Evolutionary conservation across 108 stramenopile genomes (phyloP).

Genomic region (Cyclotella cryptica): DNA sequence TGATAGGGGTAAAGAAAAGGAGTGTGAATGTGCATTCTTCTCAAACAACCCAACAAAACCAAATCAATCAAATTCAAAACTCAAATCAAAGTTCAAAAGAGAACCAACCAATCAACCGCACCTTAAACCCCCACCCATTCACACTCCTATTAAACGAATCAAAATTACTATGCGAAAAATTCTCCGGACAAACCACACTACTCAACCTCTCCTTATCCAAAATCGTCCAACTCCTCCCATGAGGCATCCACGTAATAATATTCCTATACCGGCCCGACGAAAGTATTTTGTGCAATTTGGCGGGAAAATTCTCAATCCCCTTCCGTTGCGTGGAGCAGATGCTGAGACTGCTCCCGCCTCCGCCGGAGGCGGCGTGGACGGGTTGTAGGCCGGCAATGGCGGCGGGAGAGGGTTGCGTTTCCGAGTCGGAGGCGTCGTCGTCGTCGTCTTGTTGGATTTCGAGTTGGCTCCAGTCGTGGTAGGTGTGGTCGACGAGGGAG

Average conservation of each 20-base stretch:
- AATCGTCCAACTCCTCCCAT: slow-evolving; percentile 45
- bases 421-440: slow-evolving; percentile 7
- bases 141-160: slow-evolving; percentile 48
- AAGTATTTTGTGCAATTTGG: slow-evolving; percentile 45
- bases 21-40: no score
- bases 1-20: not conserved
- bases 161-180: slow-evolving; percentile 43
- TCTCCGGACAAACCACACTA: slow-evolving; percentile 38
- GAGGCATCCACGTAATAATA: slow-evolving; percentile 46
- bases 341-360: not conserved
- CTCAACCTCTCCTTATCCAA: slow-evolving; percentile 34
- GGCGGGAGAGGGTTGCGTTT: not conserved
- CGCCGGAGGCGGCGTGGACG: not conserved
- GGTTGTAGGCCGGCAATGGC: not conserved
- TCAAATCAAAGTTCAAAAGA: no score
- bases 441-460: slow-evolving; percentile 25
- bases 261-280: slow-evolving; percentile 23
- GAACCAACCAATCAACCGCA: not conserved
- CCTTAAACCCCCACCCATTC: slow-evolving; percentile 60
- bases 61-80: no score
- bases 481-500: slow-evolving; percentile 43
- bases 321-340: slow-evolving; percentile 14
- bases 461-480: slow-evolving; percentile 36
- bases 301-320: slow-evolving; percentile 39
- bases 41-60: no score